Conservation (phyloP, 768 basidiomycete genomes). For the Cantharellus anzutake region DNA sequence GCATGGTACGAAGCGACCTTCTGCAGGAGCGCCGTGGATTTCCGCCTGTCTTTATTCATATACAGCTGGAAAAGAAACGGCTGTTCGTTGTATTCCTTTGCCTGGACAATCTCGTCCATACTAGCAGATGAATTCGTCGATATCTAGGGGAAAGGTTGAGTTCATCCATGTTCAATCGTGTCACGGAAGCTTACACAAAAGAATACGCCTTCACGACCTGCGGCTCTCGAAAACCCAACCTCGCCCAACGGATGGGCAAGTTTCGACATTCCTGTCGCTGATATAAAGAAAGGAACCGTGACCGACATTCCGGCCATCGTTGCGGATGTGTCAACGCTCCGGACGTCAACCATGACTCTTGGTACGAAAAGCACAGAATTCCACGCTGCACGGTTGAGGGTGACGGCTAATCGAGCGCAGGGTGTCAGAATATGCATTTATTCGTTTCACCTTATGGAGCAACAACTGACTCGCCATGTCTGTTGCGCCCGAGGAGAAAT, state of each 20-base stretch:
- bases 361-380: slow-evolving; percentile 17
- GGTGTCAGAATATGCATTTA: background rate
- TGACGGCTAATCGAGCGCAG: background rate
- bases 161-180: background rate
- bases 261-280: slow-evolving; percentile 21
- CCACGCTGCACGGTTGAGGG: slow-evolving; percentile 1
- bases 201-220: slow-evolving; percentile 14
- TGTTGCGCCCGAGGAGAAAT: slow-evolving; percentile 1
- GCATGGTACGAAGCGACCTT: background rate
- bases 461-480: background rate
- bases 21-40: background rate
- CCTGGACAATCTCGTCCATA: slow-evolving; percentile 15
- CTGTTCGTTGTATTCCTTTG: slow-evolving; percentile 9
- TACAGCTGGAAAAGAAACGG: slow-evolving; percentile 22
- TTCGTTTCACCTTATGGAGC: background rate
- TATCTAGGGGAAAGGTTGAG: slow-evolving; percentile 12
- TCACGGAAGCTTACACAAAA: background rate
- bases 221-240: slow-evolving; percentile 15
- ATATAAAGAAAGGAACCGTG: slow-evolving; percentile 20
- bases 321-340: slow-evolving; percentile 17
- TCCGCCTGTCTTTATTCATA: slow-evolving; percentile 7
- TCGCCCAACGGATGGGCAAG: slow-evolving; percentile 22
- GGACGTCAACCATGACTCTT: slow-evolving; percentile 17
- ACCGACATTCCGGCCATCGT: slow-evolving; percentile 17
- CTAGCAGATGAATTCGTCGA: slow-evolving; percentile 21